These are phyloP conservation scores for Yamadazyma buinensis DNA, from an alignment of 1,139 yeast species.

Conservation along the genomic window DNA sequence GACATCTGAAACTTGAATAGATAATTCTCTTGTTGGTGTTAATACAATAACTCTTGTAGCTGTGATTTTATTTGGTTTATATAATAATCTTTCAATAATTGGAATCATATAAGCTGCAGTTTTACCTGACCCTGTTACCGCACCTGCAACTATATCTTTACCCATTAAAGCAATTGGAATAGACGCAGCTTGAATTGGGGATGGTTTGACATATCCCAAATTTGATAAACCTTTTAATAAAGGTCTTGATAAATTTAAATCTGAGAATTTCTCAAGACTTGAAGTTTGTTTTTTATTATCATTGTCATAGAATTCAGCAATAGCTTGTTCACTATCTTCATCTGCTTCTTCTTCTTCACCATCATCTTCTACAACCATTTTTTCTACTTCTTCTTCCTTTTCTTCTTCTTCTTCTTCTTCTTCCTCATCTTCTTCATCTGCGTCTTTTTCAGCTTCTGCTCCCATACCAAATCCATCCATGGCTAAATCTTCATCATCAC, in stretches of 20 bases:
- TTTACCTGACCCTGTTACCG: slow-evolving; percentile 98
- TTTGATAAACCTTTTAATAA: slow-evolving; percentile 76
- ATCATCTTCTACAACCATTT: slow-evolving; percentile 9
- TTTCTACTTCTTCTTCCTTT: slow-evolving; percentile 24
- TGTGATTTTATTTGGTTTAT: slow-evolving; percentile 80
- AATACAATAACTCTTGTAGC: slow-evolving; percentile 87
- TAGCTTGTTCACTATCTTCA: slow-evolving; percentile 69
- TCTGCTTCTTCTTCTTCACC: slow-evolving; percentile 29
- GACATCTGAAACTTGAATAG: slow-evolving; percentile 93
- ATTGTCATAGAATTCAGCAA: slow-evolving; percentile 64
- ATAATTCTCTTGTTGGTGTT: slow-evolving; percentile 96
- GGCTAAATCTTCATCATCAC: slow-evolving; percentile 55
- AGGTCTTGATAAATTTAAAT: slow-evolving; percentile 84
- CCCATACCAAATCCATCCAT: slow-evolving; percentile 78
- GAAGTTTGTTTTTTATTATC: slow-evolving; percentile 36
- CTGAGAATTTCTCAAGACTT: slow-evolving; percentile 62
- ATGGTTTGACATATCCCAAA: slow-evolving; percentile 79
- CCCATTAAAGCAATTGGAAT: slow-evolving; percentile 92
- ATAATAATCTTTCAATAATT: slow-evolving; percentile 83
- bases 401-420: slow-evolving; percentile 23
- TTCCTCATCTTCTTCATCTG: slow-evolving; percentile 23
- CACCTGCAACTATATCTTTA: slow-evolving; percentile 97
- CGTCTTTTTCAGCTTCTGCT: slow-evolving; percentile 28
- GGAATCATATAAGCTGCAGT: slow-evolving; percentile 98
- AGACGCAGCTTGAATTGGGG: slow-evolving; percentile 91